Base-by-base conservation (phyloP, 495 filamentous ascomycete genomes). In the Penicillium bialowiezense region DNA sequence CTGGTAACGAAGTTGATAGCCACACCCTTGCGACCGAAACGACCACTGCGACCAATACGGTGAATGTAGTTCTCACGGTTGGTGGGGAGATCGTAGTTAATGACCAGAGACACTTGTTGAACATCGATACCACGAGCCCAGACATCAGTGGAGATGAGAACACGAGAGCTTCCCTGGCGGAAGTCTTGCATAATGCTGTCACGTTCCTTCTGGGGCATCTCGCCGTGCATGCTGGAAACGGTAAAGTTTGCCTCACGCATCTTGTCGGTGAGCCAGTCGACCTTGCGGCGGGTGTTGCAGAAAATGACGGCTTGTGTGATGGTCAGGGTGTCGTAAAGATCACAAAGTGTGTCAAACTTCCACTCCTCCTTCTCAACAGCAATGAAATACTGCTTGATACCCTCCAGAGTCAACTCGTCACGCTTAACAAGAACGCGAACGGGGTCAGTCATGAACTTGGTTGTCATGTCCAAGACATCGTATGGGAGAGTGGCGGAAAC, bases 31-130 rank as follows among this genome's bases (percentile, higher is more conserved):
- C 93, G 82, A 53, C 93, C 93, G 71, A 99, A 99, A 56, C 93
- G 85, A 63, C 93, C 93, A 67, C 87, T 88, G 65, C 93, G 85
- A 68, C 93, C 93, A 61, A 99, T 99, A 55, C 93, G 84, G 71
- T 99, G 93, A 67, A 99, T 97, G 71, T 99, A 99, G 74, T 99
- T 99, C 73, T 99, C 93, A 82, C 93, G 91, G 75, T 99, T 99
- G 64, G 86, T 90, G 26, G 93, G 93, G 28, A 99, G 78, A 63
- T 99, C 93, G 70, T 99, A 99, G 73, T 99, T 99, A 75, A 99
- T 99, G 50, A 99, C 93, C 48, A 99, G 76, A n/a, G 89, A 95
- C 21, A 99, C 93, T 69, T 99, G 93, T 69, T 99, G 93, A 21
- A 99, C 93, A 68, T 99, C 93, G 75, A 99, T 99, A 76, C 93